phyloP scores from a whole-genome alignment of 1,284 basidiomycete genomes.

The Butyriboletus regius region DNA sequence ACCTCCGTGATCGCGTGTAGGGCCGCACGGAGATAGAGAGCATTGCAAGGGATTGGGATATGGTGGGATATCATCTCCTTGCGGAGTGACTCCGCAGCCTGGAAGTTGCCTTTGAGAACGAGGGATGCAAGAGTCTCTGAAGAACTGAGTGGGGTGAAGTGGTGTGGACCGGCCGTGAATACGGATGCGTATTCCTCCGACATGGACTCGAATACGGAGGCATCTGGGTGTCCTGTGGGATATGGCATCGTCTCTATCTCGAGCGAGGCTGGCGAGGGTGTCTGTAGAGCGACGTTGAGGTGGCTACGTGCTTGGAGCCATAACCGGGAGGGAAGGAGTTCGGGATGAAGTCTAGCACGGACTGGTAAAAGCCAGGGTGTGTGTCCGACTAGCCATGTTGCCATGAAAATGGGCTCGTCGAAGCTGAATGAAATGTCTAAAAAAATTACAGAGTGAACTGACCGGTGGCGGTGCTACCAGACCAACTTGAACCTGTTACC shows the following conservation, averaged over 20 bases:
- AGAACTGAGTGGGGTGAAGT: slow-evolving; percentile 21
- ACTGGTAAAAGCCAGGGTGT: slow-evolving; percentile 10
- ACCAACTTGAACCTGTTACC: no score
- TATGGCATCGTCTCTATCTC: slow-evolving; percentile 29
- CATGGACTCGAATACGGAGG: slow-evolving; percentile 24
- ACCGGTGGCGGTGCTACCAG: slow-evolving; percentile 7
- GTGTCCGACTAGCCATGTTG: slow-evolving; percentile 21
- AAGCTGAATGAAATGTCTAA: background rate
- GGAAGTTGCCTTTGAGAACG: slow-evolving; percentile 19
- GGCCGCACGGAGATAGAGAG: slow-evolving; percentile 26
- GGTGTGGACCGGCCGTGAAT: slow-evolving; percentile 2
- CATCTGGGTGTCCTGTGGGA: slow-evolving; percentile 21
- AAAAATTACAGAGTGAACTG: background rate
- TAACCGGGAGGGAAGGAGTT: slow-evolving; percentile 4
- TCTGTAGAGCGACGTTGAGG: slow-evolving; percentile 22
- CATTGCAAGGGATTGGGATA: slow-evolving; percentile 19
- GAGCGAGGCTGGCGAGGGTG: slow-evolving; percentile 27
- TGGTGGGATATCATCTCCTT: slow-evolving; percentile 23
- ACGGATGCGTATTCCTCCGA: slow-evolving; percentile 24
- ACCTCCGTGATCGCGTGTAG: slow-evolving; percentile 17
- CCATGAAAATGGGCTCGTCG: slow-evolving; percentile 14
- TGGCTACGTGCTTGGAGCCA: slow-evolving; percentile 20
- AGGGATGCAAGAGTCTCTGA: slow-evolving; percentile 22
- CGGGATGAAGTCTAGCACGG: slow-evolving; percentile 13
- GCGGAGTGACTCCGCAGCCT: slow-evolving; percentile 22